These are phyloP conservation scores for Leishmania arabica DNA, from an alignment of 208 protist genomes.

Conservation along the genomic window DNA sequence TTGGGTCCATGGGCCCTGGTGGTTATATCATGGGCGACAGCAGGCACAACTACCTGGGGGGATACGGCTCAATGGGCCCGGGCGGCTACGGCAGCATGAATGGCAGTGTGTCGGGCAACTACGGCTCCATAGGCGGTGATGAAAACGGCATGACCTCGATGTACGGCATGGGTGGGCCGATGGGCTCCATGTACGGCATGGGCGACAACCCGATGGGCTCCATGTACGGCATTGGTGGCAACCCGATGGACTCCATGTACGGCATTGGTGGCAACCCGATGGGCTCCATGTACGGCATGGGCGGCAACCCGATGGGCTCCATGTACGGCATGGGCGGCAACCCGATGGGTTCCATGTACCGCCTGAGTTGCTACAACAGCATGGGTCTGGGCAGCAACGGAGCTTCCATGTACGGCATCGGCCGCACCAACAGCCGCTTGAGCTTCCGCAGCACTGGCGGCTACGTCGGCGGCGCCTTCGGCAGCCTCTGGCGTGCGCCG, in stretches of 20 bases:
- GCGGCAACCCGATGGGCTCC: not conserved
- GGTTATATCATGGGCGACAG: not conserved
- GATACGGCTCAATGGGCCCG: constrained; percentile 24
- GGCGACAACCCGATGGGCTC: constrained; percentile 16
- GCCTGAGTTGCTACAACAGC: constrained; percentile 7
- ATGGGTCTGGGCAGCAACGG: constrained; percentile 18
- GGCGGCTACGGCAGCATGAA: constrained; percentile 19
- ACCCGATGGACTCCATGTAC: constrained; percentile 5
- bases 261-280: not conserved
- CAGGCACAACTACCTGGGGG: constrained; percentile 1
- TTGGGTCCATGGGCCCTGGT: not conserved
- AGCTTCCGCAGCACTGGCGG: constrained; percentile 32
- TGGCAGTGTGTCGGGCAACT: constrained; percentile 1
- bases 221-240: constrained; percentile 25
- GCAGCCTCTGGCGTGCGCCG: constrained; percentile 40
- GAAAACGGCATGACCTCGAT: constrained; percentile 25
- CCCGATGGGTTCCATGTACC: constrained; percentile 19
- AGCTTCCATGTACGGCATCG: constrained; percentile 39
- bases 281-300: constrained; percentile 36
- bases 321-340: constrained; percentile 25
- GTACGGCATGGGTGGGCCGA: constrained; percentile 25
- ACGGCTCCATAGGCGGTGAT: constrained; percentile 14
- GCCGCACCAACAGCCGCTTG: constrained; percentile 20
- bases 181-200: constrained; percentile 18
- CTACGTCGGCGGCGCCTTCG: constrained; percentile 38